Evolutionary conservation across 345 rosid genomes (phyloP).

Genomic region (Syzygium aromaticum): DNA sequence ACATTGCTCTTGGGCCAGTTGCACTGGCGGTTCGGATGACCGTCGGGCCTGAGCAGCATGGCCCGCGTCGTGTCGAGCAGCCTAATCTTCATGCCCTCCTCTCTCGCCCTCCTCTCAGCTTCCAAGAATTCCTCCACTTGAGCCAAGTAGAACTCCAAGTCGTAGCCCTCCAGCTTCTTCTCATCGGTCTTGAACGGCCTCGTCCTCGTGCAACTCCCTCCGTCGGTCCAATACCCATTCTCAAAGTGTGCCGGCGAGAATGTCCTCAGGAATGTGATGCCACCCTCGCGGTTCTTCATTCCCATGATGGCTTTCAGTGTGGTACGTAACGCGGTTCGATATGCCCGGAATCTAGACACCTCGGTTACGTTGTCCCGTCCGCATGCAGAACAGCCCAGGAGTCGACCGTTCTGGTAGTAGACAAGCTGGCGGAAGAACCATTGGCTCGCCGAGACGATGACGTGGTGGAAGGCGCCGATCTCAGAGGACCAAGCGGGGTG

Average conservation of each 20-base stretch:
- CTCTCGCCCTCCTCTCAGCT: constrained; percentile 32
- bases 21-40: constrained; percentile 40
- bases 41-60: constrained; percentile 59
- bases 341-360: constrained; percentile 30
- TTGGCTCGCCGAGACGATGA: constrained; percentile 45
- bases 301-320: constrained; percentile 31
- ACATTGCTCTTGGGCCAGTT: constrained; percentile 15
- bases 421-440: constrained; percentile 49
- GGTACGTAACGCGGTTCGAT: constrained; percentile 51
- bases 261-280: constrained; percentile 33
- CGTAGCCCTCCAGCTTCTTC: constrained; percentile 31
- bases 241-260: constrained; percentile 60
- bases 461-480: constrained; percentile 30
- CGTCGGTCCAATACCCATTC: constrained; percentile 54
- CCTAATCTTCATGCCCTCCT: constrained; percentile 21
- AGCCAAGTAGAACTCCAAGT: constrained; percentile 29
- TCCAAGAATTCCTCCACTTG: constrained; percentile 29
- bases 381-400: constrained; percentile 33
- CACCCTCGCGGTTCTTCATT: constrained; percentile 23
- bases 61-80: constrained; percentile 38
- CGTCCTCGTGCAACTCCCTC: constrained; percentile 59
- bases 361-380: constrained; percentile 15
- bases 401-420: constrained; percentile 18
- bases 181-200: constrained; percentile 33
- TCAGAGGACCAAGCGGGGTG: constrained; percentile 35